Percentiles rank a stretch among this genome's conserved stretches.
Conservation (phyloP, 352 stramenopile genomes). For the Globisporangium heterothallicum region DNA sequence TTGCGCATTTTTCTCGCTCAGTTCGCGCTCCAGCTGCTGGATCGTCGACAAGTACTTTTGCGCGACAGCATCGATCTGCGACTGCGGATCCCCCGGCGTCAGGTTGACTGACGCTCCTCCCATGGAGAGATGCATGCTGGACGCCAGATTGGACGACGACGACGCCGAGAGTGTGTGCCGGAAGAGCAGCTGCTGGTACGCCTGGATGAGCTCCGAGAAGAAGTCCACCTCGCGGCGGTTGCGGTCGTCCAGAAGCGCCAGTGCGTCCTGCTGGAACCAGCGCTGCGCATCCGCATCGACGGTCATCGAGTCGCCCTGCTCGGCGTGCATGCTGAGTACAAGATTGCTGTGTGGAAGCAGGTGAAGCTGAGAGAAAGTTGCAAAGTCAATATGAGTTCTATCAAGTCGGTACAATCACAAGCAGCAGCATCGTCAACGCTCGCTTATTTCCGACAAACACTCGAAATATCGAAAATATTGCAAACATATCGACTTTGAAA, state of each 20-base stretch:
- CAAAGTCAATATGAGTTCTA: too few species aligned
- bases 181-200: constrained; percentile 69
- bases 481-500: too few species aligned
- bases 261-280: constrained; percentile 30
- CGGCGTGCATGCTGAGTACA: too few species aligned
- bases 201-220: constrained; percentile 52
- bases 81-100: constrained; percentile 2
- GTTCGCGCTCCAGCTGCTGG: constrained; percentile 61
- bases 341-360: too few species aligned
- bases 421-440: too few species aligned
- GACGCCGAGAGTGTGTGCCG: constrained; percentile 16
- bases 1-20: constrained; percentile 61
- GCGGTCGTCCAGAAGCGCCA: constrained; percentile 52
- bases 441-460: too few species aligned
- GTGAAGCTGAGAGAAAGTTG: too few species aligned
- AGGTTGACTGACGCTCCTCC: constrained; percentile 9
- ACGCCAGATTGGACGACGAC: constrained; percentile 14
- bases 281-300: background rate
- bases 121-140: constrained; percentile 16
- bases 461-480: too few species aligned
- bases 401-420: too few species aligned
- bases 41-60: constrained; percentile 57
- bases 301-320: too few species aligned
- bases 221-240: constrained; percentile 54
- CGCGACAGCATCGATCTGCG: constrained; percentile 24